Percentiles rank a stretch among this genome's conserved stretches.
Conservation (phyloP, 2,329 filamentous ascomycete species). For the Trichoderma breve region DNA sequence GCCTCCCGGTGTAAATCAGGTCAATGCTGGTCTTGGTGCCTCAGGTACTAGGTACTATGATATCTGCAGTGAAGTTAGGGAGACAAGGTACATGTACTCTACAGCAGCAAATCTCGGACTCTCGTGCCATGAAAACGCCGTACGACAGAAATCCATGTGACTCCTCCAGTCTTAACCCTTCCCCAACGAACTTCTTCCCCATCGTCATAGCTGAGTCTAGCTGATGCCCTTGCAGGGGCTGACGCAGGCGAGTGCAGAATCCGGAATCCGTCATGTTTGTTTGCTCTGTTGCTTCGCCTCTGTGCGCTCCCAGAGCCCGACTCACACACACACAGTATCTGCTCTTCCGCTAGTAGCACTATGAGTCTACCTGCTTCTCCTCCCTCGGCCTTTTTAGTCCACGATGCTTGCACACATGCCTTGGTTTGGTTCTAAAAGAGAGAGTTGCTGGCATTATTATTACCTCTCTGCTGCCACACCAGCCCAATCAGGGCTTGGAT, state of each 20-base stretch:
- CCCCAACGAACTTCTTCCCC: constrained; percentile 1
- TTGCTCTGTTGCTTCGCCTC: neutral
- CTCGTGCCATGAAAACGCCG: neutral
- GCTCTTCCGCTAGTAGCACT: neutral
- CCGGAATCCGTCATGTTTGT: neutral
- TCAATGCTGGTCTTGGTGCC: neutral
- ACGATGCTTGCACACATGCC: neutral
- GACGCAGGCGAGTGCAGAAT: neutral
- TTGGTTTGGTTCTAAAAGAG: neutral
- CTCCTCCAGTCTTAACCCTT: neutral
- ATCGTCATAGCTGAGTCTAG: constrained; percentile 10
- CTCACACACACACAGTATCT: neutral
- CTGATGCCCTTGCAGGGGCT: constrained; percentile 13
- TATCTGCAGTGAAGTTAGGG: neutral
- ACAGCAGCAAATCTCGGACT: neutral
- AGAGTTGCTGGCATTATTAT: neutral
- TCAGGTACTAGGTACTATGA: neutral
- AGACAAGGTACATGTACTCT: neutral
- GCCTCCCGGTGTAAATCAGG: neutral
- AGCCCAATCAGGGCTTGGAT: constrained; percentile 14
- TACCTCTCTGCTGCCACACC: neutral
- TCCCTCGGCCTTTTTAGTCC: neutral
- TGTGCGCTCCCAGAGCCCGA: constrained; percentile 6
- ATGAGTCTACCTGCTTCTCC: neutral
- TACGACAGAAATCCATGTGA: constrained; percentile 12